A percentile compares a stretch with the other conserved stretches of the same genome.
Conservation (phyloP, 2,329 filamentous ascomycete genomes). For the Paraconiothyrium brasiliense region DNA sequence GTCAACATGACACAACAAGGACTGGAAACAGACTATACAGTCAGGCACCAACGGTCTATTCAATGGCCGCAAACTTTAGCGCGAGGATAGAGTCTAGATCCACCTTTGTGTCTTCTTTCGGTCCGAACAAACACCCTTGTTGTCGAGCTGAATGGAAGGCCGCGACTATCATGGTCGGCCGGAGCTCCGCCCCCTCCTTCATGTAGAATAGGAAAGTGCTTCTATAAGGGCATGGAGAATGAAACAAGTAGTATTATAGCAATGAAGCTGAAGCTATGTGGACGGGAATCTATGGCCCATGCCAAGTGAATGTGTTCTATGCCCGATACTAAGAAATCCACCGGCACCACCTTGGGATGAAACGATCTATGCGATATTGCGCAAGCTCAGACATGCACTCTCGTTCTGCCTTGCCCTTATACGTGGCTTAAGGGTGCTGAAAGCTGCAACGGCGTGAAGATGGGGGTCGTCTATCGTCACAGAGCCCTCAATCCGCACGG, state of each 20-base stretch:
- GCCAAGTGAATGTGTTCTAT: conserved; percentile 7
- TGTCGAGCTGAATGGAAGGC: conserved; percentile 9
- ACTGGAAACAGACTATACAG: neutral
- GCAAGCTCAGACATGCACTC: neutral
- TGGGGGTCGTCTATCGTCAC: too few relatives aligned
- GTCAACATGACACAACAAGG: neutral
- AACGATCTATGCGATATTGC: neutral
- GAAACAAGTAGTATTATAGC: neutral
- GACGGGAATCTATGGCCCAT: neutral
- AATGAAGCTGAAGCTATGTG: neutral
- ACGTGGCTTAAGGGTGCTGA: neutral
- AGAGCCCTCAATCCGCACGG: too few relatives aligned
- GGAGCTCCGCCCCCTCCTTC: neutral
- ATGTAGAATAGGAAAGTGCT: neutral
- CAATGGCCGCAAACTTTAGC: neutral
- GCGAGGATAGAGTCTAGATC: too few relatives aligned
- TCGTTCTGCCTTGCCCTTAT: neutral
- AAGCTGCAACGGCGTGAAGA: neutral
- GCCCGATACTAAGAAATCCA: neutral
- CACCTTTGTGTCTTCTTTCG: neutral
- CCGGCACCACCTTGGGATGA: neutral
- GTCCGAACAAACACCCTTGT: conserved; percentile 12
- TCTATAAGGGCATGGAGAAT: neutral
- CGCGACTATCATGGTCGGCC: neutral
- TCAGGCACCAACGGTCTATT: neutral